Evolutionary conservation across 306 rosid species (phyloP), one percentile per base, ranked within the genome.

Genomic region (Acmispon strigosus): DNA sequence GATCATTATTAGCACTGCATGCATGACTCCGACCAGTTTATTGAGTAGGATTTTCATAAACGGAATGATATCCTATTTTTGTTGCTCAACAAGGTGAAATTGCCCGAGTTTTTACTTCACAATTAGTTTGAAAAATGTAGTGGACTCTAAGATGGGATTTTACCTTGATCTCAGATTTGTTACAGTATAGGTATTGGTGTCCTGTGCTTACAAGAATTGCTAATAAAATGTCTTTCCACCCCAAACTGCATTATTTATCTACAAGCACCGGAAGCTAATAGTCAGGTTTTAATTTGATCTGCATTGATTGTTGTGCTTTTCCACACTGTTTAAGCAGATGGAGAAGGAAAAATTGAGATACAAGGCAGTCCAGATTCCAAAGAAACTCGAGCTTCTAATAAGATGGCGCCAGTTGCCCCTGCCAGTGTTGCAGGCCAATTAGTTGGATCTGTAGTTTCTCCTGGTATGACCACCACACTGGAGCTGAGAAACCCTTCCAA

Each of bases 401-500:
- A 84, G 82, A 58, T 66, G 62, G 43, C 71, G 75, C 62, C 85
- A 49, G 76, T 77, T 69, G 45, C 76, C 48, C 70, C 87, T 48
- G 80, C 59, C 62, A 62, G 53, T 73, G 80, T 60, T 32, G 52
- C 67, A 3, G 90, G 82, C 62, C 80, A 83, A 52, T 51, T 82
- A 72, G 87, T 53, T 68, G 84, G 85, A 61, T 73, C 84, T 72
- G 81, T 50, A 51, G 87, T 80, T 78, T 83, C 96, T 67, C 75
- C 88, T 42, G 91, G 79, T 49, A 82, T 84, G 85, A 71, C 84
- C 43, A 84, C 85, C 0, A 56, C 84, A 4, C 64, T 88, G 87
- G 96, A 90, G 84, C 81, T 90, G 85, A 86, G 77, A 65, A 90
- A 82, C 58, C 56, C 86, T 66, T 62, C 87, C 4, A 69, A 17